phyloP scores from a whole-genome alignment of 2,329 filamentous ascomycete genomes.

The Pyricularia sp. region DNA sequence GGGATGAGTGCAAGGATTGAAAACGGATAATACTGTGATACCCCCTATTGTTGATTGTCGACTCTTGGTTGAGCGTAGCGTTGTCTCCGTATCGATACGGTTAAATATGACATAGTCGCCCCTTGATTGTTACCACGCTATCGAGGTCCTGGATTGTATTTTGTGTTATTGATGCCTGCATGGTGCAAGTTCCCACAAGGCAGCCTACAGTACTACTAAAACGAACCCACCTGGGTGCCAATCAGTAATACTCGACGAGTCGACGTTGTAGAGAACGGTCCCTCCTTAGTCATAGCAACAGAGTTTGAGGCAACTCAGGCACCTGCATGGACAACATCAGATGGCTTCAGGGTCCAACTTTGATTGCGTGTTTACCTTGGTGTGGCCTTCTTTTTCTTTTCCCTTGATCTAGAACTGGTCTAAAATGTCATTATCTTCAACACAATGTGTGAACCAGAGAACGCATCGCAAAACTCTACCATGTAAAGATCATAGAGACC shows the following conservation, averaged over 20 bases:
- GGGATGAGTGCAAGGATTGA: neutral
- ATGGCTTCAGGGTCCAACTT: too few relatives aligned
- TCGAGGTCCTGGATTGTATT: neutral
- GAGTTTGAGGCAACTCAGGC: too few relatives aligned
- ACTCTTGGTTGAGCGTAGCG: neutral
- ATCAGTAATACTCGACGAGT: neutral
- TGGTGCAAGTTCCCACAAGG: neutral
- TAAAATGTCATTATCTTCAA: too few relatives aligned
- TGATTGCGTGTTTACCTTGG: too few relatives aligned
- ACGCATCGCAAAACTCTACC: too few relatives aligned
- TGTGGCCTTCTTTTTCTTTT: too few relatives aligned
- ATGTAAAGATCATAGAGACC: too few relatives aligned
- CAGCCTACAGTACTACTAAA: neutral
- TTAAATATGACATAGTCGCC: neutral
- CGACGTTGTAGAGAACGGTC: neutral
- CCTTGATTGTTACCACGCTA: neutral
- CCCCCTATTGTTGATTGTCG: neutral
- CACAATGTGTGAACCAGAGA: too few relatives aligned
- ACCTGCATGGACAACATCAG: too few relatives aligned
- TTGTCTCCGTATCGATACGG: neutral
- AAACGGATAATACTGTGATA: neutral
- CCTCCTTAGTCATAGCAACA: too few relatives aligned
- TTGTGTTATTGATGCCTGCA: neutral
- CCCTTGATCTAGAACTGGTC: too few relatives aligned
- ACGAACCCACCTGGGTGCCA: neutral